Evolutionary conservation across 2,329 filamentous ascomycete species (phyloP).

Genomic region (Sordariomycetes sp.): DNA sequence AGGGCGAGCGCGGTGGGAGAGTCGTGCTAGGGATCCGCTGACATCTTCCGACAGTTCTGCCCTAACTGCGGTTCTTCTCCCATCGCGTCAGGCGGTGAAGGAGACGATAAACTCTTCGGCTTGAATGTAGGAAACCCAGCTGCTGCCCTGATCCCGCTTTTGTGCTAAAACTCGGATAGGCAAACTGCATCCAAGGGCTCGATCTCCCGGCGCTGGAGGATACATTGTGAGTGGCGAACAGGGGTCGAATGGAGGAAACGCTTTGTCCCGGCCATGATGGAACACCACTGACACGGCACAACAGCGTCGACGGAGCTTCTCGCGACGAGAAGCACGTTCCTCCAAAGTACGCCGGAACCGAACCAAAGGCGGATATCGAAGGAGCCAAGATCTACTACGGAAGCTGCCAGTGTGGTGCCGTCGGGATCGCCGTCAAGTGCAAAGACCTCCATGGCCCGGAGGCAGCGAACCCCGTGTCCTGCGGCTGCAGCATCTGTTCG

Average conservation of each 20-base stretch:
- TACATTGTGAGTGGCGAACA: constrained; percentile 16
- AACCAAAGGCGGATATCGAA: constrained; percentile 22
- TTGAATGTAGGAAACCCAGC: background rate
- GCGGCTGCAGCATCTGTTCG: constrained; percentile 37
- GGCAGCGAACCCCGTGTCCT: constrained; percentile 12
- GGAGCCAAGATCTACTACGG: constrained; percentile 29
- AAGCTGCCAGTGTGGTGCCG: constrained; percentile 38
- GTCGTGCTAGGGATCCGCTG: background rate
- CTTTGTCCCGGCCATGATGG: too few species aligned
- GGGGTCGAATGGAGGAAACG: background rate
- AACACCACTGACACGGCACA: background rate
- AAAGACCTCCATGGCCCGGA: constrained; percentile 24
- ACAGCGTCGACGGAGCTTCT: background rate
- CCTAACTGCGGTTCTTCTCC: constrained; percentile 32
- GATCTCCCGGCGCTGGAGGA: constrained; percentile 25
- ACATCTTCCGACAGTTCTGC: constrained; percentile 30
- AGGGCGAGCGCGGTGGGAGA: background rate
- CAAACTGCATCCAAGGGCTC: constrained; percentile 27
- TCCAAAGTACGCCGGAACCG: constrained; percentile 21
- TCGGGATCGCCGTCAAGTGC: constrained; percentile 26
- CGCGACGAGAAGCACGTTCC: background rate
- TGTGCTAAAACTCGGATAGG: constrained; percentile 13
- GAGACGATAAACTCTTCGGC: background rate
- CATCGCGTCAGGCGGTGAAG: constrained; percentile 11
- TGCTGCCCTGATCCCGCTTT: background rate